Conservation (phyloP, 306 rosid species). For the Cicer cuneatum region DNA sequence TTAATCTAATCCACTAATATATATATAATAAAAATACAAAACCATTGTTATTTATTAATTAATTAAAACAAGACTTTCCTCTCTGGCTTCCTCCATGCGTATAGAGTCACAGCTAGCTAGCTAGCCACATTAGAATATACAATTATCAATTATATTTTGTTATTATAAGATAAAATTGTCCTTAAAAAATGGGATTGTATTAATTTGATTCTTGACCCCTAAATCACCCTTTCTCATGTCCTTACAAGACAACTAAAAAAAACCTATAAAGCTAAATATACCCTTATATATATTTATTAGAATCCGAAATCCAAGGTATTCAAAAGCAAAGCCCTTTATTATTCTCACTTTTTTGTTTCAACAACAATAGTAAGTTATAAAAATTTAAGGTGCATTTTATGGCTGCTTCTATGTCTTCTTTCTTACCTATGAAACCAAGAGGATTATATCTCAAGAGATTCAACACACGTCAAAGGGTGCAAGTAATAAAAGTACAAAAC, state of each 20-base stretch:
- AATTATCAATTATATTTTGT: background rate
- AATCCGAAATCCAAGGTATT: constrained; percentile 9
- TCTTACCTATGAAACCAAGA: constrained; percentile 44
- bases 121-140: constrained; percentile 1
- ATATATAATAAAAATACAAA: constrained; percentile 22
- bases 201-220: constrained; percentile 39
- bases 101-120: background rate
- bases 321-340: constrained; percentile 5
- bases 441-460: constrained; percentile 31
- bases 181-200: constrained; percentile 29
- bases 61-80: constrained; percentile 21
- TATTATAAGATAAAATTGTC: constrained; percentile 15
- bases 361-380: constrained; percentile 7
- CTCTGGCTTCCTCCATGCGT: constrained; percentile 12
- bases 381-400: constrained; percentile 16
- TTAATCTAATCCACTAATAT: constrained; percentile 39
- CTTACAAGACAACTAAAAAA: constrained; percentile 25
- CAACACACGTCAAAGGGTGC: constrained; percentile 31
- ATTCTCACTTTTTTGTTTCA: constrained; percentile 15
- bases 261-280: constrained; percentile 1
- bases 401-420: constrained; percentile 51
- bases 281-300: background rate
- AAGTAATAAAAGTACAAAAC: constrained; percentile 45
- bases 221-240: constrained; percentile 40
- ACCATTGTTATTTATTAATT: constrained; percentile 2